Conservation (phyloP, 768 basidiomycete genomes). For the Boletus sensibilis region DNA sequence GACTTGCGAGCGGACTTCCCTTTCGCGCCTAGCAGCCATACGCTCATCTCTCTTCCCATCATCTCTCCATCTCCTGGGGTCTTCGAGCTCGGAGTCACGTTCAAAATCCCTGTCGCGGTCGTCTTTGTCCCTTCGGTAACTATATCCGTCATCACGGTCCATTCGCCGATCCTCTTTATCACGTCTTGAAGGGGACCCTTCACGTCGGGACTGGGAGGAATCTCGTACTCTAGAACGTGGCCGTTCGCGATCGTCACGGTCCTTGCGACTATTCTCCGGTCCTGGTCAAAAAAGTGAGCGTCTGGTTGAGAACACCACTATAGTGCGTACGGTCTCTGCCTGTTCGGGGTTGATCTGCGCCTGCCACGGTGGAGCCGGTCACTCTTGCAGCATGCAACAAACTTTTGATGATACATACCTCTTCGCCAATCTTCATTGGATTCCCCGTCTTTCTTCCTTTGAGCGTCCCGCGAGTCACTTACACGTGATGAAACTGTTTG, state of each 20-base stretch:
- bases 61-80: constrained; percentile 76
- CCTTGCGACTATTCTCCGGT: constrained; percentile 53
- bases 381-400: neutral
- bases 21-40: constrained; percentile 58
- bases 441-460: constrained; percentile 71
- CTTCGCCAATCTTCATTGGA: constrained; percentile 82
- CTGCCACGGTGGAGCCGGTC: constrained; percentile 27
- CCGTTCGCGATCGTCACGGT: constrained; percentile 61
- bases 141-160: constrained; percentile 33
- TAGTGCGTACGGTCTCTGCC: constrained; percentile 56
- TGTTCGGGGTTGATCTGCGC: constrained; percentile 48
- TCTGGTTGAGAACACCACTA: neutral
- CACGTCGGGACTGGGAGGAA: constrained; percentile 58
- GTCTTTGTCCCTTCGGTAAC: constrained; percentile 31
- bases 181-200: constrained; percentile 52
- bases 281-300: constrained; percentile 35
- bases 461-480: constrained; percentile 55
- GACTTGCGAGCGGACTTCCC: constrained; percentile 43
- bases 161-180: constrained; percentile 43
- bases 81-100: constrained; percentile 57
- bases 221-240: constrained; percentile 65
- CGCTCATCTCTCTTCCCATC: constrained; percentile 81
- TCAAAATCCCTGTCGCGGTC: constrained; percentile 44
- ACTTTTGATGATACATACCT: constrained; percentile 46
- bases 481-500: constrained; percentile 46